These are phyloP conservation scores for Pleurostoma richardsiae DNA, from an alignment of 2,329 filamentous ascomycete species.

Conservation along the genomic window DNA sequence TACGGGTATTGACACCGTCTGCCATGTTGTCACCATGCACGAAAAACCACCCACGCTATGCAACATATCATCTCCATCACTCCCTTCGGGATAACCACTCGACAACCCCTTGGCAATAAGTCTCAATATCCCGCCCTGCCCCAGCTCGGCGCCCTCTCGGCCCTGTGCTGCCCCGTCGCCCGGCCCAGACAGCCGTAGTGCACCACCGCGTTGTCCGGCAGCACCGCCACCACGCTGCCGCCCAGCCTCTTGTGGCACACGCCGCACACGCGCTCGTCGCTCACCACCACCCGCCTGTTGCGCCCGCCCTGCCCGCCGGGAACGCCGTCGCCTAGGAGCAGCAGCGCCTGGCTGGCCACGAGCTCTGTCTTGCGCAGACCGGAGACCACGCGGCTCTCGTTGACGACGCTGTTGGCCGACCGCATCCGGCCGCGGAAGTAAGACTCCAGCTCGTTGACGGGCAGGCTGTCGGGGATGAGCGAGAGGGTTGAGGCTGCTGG, in stretches of 20 bases:
- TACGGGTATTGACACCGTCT: background rate
- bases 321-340: constrained; percentile 68
- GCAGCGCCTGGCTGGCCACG: constrained; percentile 66
- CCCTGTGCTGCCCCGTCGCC: constrained; percentile 25
- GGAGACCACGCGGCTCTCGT: constrained; percentile 73
- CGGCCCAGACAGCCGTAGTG: constrained; percentile 72
- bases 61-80: background rate
- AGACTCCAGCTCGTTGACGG: constrained; percentile 73
- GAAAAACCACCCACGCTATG: too few relatives aligned
- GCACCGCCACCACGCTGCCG: constrained; percentile 82
- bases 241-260: constrained; percentile 93
- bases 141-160: background rate
- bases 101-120: background rate
- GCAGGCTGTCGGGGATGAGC: constrained; percentile 76
- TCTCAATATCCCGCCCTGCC: background rate
- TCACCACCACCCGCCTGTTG: constrained; percentile 69
- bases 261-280: constrained; percentile 83
- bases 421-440: constrained; percentile 93
- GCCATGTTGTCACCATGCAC: too few relatives aligned
- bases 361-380: constrained; percentile 74
- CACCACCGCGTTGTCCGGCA: constrained; percentile 77
- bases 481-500: constrained; percentile 82
- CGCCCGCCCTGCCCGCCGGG: constrained; percentile 45
- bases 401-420: constrained; percentile 74
- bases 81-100: background rate